Conservation (phyloP, 2,329 filamentous ascomycete species). For the Neurospora crassa region DNA sequence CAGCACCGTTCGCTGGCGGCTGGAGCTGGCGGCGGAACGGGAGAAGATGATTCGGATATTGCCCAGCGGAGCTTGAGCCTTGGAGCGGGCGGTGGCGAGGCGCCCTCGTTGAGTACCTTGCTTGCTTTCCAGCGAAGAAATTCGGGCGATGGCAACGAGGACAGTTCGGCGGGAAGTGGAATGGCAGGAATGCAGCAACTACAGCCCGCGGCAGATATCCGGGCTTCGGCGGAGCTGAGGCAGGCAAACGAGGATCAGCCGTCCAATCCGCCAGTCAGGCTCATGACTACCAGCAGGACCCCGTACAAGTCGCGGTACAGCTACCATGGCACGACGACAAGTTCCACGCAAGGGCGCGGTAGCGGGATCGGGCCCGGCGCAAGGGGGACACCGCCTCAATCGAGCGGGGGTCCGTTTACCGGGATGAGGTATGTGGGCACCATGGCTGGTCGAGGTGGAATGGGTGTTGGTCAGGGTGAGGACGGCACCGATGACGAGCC, state of each 20-base stretch:
- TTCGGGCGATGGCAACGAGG: conserved; percentile 17
- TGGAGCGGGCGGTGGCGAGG: conserved; percentile 50
- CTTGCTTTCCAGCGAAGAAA: conserved; percentile 35
- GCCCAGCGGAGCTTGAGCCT: conserved; percentile 60
- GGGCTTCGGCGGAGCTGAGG: conserved; percentile 28
- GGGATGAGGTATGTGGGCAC: conserved; percentile 30
- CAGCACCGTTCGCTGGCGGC: conserved; percentile 43
- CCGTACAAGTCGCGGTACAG: conserved; percentile 39
- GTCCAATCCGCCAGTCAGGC: conserved; percentile 31
- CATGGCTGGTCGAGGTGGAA: conserved; percentile 20
- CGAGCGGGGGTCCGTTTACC: conserved; percentile 35
- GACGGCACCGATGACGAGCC: conserved; percentile 56
- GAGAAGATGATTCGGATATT: conserved; percentile 51
- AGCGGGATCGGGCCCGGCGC: conserved; percentile 1
- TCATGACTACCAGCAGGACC: conserved; percentile 25
- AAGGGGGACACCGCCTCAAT: conserved; percentile 30
- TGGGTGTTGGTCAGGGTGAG: conserved; percentile 26
- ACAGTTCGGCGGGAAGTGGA: conserved; percentile 16
- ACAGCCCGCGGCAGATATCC: conserved; percentile 34
- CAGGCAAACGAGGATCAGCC: conserved; percentile 30
- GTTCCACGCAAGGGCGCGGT: background rate
- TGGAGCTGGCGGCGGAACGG: conserved; percentile 39
- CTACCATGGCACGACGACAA: conserved; percentile 20
- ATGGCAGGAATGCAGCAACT: conserved; percentile 23
- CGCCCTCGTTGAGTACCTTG: conserved; percentile 55